Percentiles rank a stretch among this genome's conserved stretches.
These are phyloP conservation scores for Lachancea lanzarotensis DNA, from an alignment of 805 yeast species.

Conservation along the genomic window DNA sequence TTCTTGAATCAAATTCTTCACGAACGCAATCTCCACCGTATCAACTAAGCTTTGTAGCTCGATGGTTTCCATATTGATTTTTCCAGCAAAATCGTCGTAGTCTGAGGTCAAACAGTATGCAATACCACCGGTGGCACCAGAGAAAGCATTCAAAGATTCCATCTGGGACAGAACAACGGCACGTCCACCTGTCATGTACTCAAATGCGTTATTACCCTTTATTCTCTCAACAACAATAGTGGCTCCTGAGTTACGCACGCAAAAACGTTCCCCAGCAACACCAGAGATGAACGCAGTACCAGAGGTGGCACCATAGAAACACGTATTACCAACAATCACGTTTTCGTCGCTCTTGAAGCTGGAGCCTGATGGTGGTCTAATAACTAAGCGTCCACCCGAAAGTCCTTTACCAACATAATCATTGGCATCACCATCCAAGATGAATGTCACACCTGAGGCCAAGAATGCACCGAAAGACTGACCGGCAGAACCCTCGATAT, in stretches of 20 bases:
- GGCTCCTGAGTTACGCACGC: slow-evolving; percentile 98
- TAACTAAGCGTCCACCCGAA: slow-evolving; percentile 89
- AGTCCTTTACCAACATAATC: slow-evolving; percentile 97
- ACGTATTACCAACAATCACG: slow-evolving; percentile 93
- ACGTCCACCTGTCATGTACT: slow-evolving; percentile 99
- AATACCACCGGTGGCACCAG: slow-evolving; percentile 99
- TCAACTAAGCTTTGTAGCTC: slow-evolving; percentile 72
- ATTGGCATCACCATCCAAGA: slow-evolving; percentile 94
- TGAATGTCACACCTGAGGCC: slow-evolving; percentile 92
- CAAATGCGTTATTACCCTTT: slow-evolving; percentile 98
- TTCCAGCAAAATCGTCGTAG: slow-evolving; percentile 70
- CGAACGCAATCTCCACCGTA: slow-evolving; percentile 88
- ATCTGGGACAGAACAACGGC: slow-evolving; percentile 88
- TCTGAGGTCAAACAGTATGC: slow-evolving; percentile 94
- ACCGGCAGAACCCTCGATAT: slow-evolving; percentile 90
- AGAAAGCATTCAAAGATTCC: slow-evolving; percentile 79
- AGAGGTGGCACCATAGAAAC: slow-evolving; percentile 95
- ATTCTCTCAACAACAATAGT: slow-evolving; percentile 90
- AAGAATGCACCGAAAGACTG: slow-evolving; percentile 98
- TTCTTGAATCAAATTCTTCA: slow-evolving; percentile 88
- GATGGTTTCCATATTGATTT: slow-evolving; percentile 75
- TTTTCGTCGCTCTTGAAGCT: slow-evolving; percentile 91
- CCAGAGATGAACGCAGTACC: slow-evolving; percentile 94
- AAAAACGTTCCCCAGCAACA: slow-evolving; percentile 97
- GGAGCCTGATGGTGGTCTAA: slow-evolving; percentile 84